A percentile compares a stretch with the other conserved stretches of the same genome.
phyloP scores from a whole-genome alignment of 148 eudicot genomes.

The Diospyros lotus region DNA sequence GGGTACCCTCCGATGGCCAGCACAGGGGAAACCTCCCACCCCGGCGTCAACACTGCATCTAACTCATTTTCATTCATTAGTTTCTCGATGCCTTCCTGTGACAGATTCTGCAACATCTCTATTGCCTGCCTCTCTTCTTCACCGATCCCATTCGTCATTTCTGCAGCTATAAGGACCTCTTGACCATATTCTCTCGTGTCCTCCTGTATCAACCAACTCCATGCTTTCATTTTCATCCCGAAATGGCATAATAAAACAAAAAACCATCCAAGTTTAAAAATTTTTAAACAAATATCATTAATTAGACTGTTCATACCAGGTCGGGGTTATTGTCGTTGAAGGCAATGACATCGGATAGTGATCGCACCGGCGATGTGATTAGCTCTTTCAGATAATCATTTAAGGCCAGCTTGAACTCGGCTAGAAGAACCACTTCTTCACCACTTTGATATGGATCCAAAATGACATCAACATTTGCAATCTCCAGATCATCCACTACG shows the following conservation, averaged over 20 bases:
- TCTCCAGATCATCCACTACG: slow-evolving; percentile 31
- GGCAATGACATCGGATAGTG: slow-evolving; percentile 32
- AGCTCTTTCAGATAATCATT: slow-evolving; percentile 31
- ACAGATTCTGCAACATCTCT: slow-evolving; percentile 7
- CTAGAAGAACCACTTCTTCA: slow-evolving; percentile 17
- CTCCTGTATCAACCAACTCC: slow-evolving; percentile 20
- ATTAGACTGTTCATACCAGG: slow-evolving; percentile 15
- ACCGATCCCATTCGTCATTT: slow-evolving; percentile 38
- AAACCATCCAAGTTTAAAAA: background rate
- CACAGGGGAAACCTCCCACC: slow-evolving; percentile 16
- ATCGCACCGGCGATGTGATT: slow-evolving; percentile 27
- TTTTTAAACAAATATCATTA: background rate
- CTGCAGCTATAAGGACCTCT: slow-evolving; percentile 27
- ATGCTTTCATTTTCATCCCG: background rate
- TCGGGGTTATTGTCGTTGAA: slow-evolving; percentile 29
- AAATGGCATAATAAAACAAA: background rate
- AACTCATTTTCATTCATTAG: slow-evolving; percentile 28
- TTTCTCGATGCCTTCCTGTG: slow-evolving; percentile 29
- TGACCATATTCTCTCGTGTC: slow-evolving; percentile 27
- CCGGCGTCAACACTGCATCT: slow-evolving; percentile 36
- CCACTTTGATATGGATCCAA: slow-evolving; percentile 22
- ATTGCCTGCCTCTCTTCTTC: slow-evolving; percentile 21
- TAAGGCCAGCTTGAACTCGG: slow-evolving; percentile 35
- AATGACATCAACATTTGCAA: slow-evolving; percentile 19
- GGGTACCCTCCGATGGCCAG: slow-evolving; percentile 48